A percentile compares a stretch with the other conserved stretches of the same genome.
phyloP scores from a whole-genome alignment of 495 filamentous ascomycete genomes.

The Aspergillus hancockii region DNA sequence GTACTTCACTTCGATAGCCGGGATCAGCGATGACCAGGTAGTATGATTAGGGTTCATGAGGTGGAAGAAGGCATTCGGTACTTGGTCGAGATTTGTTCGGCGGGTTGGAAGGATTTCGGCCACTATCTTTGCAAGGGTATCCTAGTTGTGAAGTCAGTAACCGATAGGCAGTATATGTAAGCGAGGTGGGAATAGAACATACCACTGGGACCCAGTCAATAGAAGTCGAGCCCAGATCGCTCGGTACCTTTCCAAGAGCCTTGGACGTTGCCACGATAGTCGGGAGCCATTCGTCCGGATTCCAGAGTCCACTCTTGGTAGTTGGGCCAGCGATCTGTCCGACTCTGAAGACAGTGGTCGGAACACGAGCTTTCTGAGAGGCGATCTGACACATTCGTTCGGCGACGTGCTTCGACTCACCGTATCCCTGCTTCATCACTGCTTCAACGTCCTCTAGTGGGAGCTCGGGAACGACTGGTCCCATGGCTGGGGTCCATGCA shows the following conservation, averaged over 20 bases:
- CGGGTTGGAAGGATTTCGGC: conserved; percentile 16
- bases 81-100: conserved; percentile 1
- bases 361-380: conserved; percentile 34
- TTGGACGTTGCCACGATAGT: conserved; percentile 29
- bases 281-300: conserved; percentile 37
- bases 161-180: not conserved
- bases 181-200: not conserved
- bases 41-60: conserved; percentile 25
- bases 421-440: conserved; percentile 48
- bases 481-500: conserved; percentile 25
- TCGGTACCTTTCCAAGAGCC: conserved; percentile 16
- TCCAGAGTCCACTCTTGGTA: conserved; percentile 31
- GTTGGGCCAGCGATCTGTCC: conserved; percentile 59
- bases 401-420: conserved; percentile 54
- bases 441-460: conserved; percentile 40
- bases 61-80: conserved; percentile 19
- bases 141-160: conserved; percentile 4
- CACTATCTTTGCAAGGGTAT: conserved; percentile 17
- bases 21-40: conserved; percentile 24
- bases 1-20: conserved; percentile 8
- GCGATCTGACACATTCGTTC: conserved; percentile 53
- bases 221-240: conserved; percentile 2
- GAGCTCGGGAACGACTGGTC: conserved; percentile 43
- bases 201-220: conserved; percentile 24
- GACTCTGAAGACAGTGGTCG: conserved; percentile 50